These are phyloP conservation scores for Thalassiosira exigua DNA, from an alignment of 352 stramenopile species.

Conservation along the genomic window DNA sequence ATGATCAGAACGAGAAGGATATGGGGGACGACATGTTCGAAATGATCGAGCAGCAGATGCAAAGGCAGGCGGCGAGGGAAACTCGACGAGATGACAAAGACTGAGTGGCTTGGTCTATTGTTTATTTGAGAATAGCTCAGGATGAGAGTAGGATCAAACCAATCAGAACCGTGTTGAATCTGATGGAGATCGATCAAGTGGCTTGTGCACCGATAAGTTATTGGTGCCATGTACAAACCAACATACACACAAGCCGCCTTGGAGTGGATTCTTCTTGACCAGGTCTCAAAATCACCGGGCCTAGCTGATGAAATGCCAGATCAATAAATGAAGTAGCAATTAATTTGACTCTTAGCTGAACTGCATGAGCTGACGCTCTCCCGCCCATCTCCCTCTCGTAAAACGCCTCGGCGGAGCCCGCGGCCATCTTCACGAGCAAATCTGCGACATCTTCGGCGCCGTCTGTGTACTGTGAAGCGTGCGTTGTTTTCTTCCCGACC, in stretches of 20 bases:
- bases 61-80: neutral
- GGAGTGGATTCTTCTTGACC: neutral
- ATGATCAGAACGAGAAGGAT: slow-evolving; percentile 53
- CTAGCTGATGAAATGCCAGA: no score
- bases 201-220: no score
- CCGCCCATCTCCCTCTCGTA: slow-evolving; percentile 5
- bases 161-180: no score
- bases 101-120: no score
- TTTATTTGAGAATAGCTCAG: no score
- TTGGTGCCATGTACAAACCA: no score
- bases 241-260: no score
- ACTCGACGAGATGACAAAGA: neutral
- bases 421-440: slow-evolving; percentile 41
- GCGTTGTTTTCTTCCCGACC: slow-evolving; percentile 78
- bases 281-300: no score
- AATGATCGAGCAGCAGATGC: slow-evolving; percentile 21
- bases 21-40: slow-evolving; percentile 45
- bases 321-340: neutral
- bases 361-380: slow-evolving; percentile 22
- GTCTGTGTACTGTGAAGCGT: slow-evolving; percentile 77
- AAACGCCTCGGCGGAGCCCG: slow-evolving; percentile 9
- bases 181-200: neutral
- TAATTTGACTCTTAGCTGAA: slow-evolving; percentile 12
- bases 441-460: slow-evolving; percentile 40
- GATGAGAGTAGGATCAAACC: no score